Base-by-base conservation (phyloP, 1,284 basidiomycete genomes). In the Tetrapyrgos nigripes region DNA sequence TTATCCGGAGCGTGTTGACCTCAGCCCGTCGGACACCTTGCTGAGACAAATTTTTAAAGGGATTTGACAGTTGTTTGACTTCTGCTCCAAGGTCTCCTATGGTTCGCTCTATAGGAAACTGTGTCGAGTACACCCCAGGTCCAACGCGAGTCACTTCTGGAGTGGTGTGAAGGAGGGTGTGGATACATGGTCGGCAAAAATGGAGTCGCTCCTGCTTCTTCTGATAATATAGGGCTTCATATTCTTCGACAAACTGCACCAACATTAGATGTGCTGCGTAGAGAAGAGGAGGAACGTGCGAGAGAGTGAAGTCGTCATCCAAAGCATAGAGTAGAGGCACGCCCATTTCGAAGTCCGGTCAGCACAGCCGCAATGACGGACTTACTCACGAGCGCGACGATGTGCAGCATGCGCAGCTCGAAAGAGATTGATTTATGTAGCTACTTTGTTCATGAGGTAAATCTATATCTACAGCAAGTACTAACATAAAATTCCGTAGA, bases 171-270 rank as follows among this genome's bases (percentile, higher is more conserved):
- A 24, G 13, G 1, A 71, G 52, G 1, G 59, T 46, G 57, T 77
- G 76, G 9, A 78, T 59, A 45, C 68, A 67, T 21, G 62, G 75
- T 0, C n/a, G 66, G 8, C 64, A 60, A 60, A 76, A 72, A 52
- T 76, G 73, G 19, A 78, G 35, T 1, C 70, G 66, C 28, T 69
- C 65, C 1, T 45, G 35, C 2, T 55, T 45, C 3, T 68, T 61
- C 51, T 71, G 65, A 37, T 65, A 64, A 56, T 74, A 75, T 1
- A 70, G 45, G 1, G 9, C 11, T 52, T 76, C 71, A 49, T 67
- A 76, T 23, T 72, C 69, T 1, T 59, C 45, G 3, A 57, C 52
- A 57, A 72, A 74, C 26, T 64, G 17, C 5, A 61, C 46, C 2
- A 74, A 47, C 13, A 55, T n/a, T 2, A 31, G 4, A 19, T 65